Percentiles rank a stretch among this genome's conserved stretches.
These are phyloP conservation scores for Setaria italica DNA, from an alignment of 202 grass and related monocot genomes.

Conservation along the genomic window DNA sequence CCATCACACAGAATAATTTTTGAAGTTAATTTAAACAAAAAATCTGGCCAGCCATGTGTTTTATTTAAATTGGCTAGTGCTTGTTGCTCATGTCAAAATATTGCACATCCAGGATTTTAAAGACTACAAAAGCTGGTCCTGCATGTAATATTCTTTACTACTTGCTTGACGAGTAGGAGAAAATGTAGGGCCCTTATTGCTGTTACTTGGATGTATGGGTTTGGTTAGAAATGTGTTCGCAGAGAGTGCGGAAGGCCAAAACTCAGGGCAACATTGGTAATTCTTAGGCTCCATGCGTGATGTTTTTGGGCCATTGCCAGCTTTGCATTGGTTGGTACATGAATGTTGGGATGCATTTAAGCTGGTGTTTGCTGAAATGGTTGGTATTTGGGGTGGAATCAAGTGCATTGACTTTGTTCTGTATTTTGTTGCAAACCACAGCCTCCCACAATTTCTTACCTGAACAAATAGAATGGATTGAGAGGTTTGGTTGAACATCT, in stretches of 20 bases:
- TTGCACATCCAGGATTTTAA: neutral
- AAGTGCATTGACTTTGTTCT: neutral
- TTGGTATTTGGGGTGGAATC: neutral
- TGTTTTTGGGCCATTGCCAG: neutral
- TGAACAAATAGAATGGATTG: neutral
- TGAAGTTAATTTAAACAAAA: conserved; percentile 1
- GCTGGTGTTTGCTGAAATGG: neutral
- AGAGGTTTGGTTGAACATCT: conserved; percentile 24
- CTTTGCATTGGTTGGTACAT: neutral
- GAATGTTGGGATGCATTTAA: neutral
- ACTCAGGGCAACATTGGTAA: neutral
- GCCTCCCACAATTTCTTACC: neutral
- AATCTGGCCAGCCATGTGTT: neutral
- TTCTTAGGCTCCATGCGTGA: neutral
- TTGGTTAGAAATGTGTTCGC: neutral
- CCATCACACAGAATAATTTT: neutral
- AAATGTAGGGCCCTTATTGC: neutral
- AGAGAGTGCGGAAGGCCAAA: neutral
- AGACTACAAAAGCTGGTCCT: neutral
- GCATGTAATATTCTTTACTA: conserved; percentile 1
- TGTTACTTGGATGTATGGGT: neutral
- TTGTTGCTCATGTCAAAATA: neutral
- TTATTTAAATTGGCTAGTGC: neutral
- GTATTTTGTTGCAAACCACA: neutral
- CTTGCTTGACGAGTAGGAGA: neutral